These are phyloP conservation scores for Jacaranda mimosifolia DNA, from an alignment of 257 asterid genomes.

Conservation along the genomic window DNA sequence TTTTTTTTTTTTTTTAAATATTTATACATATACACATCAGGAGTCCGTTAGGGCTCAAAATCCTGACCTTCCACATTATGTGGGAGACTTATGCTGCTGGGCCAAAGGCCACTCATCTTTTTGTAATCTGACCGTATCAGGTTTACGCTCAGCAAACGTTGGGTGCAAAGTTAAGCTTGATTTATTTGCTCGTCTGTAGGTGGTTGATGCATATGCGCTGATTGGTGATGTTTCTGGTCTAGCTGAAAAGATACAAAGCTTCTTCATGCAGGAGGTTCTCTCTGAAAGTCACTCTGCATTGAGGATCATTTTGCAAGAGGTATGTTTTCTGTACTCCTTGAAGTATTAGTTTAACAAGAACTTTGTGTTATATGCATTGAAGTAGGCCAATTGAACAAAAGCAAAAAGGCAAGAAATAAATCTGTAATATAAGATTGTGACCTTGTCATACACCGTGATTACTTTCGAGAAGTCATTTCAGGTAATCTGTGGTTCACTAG, in stretches of 20 bases:
- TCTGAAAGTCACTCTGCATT: conserved; percentile 89
- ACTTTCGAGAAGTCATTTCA: conserved; percentile 14
- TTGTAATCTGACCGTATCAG: conserved; percentile 27
- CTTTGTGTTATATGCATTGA: conserved; percentile 14
- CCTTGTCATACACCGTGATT: conserved; percentile 12
- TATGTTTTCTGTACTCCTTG: conserved; percentile 41
- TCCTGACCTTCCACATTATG: no score
- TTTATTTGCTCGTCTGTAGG: conserved; percentile 57
- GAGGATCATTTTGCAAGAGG: conserved; percentile 85
- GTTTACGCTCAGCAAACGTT: conserved; percentile 21
- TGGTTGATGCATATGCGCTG: conserved; percentile 94
- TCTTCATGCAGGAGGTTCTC: conserved; percentile 98
- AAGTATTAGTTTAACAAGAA: conserved; percentile 30
- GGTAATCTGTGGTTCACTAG: background rate
- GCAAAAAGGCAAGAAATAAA: conserved; percentile 13
- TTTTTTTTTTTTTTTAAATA: no score
- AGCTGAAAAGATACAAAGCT: conserved; percentile 97
- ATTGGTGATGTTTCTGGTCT: conserved; percentile 97
- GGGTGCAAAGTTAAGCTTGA: conserved; percentile 29
- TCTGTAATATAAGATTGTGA: conserved; percentile 13
- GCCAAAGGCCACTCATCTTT: no score
- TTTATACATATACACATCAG: no score
- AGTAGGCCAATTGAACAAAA: conserved; percentile 11
- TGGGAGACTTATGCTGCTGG: no score
- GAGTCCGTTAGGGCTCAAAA: no score